Evolutionary conservation across 148 eudicot species (phyloP).

Genomic region (Arctostaphylos glauca): DNA sequence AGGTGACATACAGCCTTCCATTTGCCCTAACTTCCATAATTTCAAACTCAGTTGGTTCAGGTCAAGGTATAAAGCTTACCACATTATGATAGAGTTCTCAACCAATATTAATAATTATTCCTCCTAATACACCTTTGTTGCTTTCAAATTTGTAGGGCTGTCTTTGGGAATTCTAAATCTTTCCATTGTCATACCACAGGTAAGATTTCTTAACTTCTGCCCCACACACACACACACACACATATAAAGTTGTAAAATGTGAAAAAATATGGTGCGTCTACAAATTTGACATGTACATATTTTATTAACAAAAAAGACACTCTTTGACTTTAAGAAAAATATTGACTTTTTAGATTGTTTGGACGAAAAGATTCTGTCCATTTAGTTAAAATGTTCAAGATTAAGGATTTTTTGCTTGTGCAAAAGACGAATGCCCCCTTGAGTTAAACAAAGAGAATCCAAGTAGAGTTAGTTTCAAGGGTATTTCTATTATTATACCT

Average conservation of each 20-base stretch:
- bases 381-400: too few relatives aligned
- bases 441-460: too few relatives aligned
- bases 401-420: too few relatives aligned
- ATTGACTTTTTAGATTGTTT: too few relatives aligned
- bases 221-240: too few relatives aligned
- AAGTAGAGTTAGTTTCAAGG: too few relatives aligned
- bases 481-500: too few relatives aligned
- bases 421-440: too few relatives aligned
- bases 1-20: slow-evolving; percentile 10
- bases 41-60: not conserved
- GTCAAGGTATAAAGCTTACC: slow-evolving; percentile 11
- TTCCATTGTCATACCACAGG: slow-evolving; percentile 8
- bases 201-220: not conserved
- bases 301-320: not conserved
- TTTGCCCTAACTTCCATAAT: slow-evolving; percentile 10
- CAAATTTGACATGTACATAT: not conserved
- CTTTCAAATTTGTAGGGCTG: not conserved
- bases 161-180: slow-evolving; percentile 9
- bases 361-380: too few relatives aligned
- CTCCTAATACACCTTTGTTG: not conserved
- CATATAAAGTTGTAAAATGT: too few relatives aligned
- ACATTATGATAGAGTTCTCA: not conserved
- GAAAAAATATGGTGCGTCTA: too few relatives aligned
- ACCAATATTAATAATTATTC: not conserved
- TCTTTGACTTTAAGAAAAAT: too few relatives aligned